Evolutionary conservation across 306 rosid genomes (phyloP).

Genomic region (Betula pendula): DNA sequence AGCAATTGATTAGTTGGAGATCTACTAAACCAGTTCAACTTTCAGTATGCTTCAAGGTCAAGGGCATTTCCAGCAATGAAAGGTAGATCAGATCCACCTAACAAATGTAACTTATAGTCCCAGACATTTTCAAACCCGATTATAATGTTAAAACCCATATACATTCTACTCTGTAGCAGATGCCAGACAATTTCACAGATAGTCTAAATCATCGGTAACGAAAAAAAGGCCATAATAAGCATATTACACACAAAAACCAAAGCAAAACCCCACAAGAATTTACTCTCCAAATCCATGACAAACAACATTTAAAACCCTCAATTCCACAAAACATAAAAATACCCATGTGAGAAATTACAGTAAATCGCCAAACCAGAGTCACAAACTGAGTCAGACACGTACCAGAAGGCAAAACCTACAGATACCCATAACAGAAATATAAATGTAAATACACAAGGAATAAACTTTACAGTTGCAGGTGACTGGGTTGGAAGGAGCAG

Average conservation of each 20-base stretch:
- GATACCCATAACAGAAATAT: not conserved
- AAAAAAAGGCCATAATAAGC: not conserved
- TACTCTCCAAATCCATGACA: constrained; percentile 3
- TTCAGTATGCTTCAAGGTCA: not conserved
- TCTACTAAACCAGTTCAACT: not conserved
- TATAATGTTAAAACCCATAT: not conserved
- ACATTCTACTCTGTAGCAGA: not conserved
- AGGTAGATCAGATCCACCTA: too few species aligned
- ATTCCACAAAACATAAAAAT: not conserved
- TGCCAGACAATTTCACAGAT: not conserved
- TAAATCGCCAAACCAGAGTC: not conserved
- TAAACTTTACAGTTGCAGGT: constrained; percentile 64
- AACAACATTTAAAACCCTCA: not conserved
- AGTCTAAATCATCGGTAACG: not conserved
- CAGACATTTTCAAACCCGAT: not conserved
- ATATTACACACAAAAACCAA: not conserved
- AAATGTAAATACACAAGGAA: not conserved
- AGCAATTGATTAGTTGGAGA: not conserved
- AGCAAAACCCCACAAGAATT: not conserved
- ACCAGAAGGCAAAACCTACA: not conserved
- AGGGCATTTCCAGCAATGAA: not conserved
- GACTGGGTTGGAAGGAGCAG: constrained; percentile 78
- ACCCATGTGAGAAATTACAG: not conserved
- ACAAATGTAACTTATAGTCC: not conserved
- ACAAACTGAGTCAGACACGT: not conserved